phyloP scores from a whole-genome alignment of 2,329 filamentous ascomycete species.

The Sporothrix globosa region DNA sequence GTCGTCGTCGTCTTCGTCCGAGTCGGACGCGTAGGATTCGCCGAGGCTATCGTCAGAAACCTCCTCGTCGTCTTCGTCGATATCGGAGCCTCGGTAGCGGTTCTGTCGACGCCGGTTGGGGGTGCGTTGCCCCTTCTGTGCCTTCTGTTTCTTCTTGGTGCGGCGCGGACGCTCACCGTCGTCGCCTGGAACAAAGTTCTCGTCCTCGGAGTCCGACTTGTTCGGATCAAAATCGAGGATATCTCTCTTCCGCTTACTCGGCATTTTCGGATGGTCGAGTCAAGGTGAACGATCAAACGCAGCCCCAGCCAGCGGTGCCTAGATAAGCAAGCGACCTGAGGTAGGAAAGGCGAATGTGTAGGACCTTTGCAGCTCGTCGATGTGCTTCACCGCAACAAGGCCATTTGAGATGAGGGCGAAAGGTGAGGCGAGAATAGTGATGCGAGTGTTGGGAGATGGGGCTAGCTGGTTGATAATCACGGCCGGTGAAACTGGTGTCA shows the following conservation, averaged over 20 bases:
- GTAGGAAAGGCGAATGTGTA: background rate
- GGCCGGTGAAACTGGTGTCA: background rate
- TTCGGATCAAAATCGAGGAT: slow-evolving; percentile 66
- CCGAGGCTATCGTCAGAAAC: slow-evolving; percentile 58
- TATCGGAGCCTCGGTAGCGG: slow-evolving; percentile 63
- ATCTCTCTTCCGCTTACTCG: slow-evolving; percentile 61
- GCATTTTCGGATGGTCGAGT: slow-evolving; percentile 43
- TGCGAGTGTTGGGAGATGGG: background rate
- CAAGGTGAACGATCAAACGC: background rate
- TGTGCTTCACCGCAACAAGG: slow-evolving; percentile 19
- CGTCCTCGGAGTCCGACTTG: slow-evolving; percentile 67
- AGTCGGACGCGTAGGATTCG: slow-evolving; percentile 52
- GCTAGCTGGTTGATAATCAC: slow-evolving; percentile 5
- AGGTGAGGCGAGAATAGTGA: background rate
- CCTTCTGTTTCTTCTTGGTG: slow-evolving; percentile 46
- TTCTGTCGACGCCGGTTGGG: slow-evolving; percentile 40
- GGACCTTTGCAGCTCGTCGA: slow-evolving; percentile 10
- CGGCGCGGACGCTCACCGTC: slow-evolving; percentile 49
- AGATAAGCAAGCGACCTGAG: background rate
- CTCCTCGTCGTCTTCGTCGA: slow-evolving; percentile 63
- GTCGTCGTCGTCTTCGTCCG: slow-evolving; percentile 46
- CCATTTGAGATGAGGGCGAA: slow-evolving; percentile 16
- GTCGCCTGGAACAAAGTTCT: slow-evolving; percentile 64
- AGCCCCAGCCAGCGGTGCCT: slow-evolving; percentile 5
- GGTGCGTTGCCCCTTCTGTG: slow-evolving; percentile 36